Evolutionary conservation across 257 asterid species (phyloP).

Genomic region (Jaltomata sinuosa): DNA sequence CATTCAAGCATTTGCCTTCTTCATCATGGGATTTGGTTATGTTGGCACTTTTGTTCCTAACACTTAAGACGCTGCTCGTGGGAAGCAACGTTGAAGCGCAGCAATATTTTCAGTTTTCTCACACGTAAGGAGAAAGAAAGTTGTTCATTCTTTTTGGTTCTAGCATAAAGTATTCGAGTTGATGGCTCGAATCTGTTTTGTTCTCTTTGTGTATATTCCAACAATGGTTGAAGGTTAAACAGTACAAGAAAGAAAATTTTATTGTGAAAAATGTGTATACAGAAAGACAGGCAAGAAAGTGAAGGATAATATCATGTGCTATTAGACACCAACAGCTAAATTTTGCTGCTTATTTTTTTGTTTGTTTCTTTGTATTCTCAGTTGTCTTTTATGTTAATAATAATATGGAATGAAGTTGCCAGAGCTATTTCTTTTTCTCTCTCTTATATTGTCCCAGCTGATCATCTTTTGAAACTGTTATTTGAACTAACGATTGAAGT

Average conservation of each 20-base stretch:
- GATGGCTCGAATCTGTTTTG: conserved; percentile 28
- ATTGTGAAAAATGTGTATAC: not conserved
- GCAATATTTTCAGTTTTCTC: conserved; percentile 2
- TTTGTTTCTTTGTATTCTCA: not conserved
- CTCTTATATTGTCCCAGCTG: not conserved
- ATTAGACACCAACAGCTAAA: not conserved
- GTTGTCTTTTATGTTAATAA: not conserved
- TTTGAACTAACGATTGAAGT: too few species aligned
- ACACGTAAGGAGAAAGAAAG: conserved; percentile 24
- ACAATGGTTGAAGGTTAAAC: not conserved
- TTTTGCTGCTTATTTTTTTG: not conserved
- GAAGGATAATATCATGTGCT: conserved; percentile 2
- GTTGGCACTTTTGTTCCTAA: conserved; percentile 61
- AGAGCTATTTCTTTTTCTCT: not conserved
- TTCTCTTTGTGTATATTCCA: conserved; percentile 23
- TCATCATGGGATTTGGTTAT: conserved; percentile 66
- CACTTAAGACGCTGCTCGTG: conserved; percentile 14
- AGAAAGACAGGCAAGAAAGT: not conserved
- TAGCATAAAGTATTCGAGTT: conserved; percentile 36
- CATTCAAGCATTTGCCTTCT: conserved; percentile 59
- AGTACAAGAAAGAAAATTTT: not conserved
- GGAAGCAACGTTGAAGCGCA: conserved; percentile 3
- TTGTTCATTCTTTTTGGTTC: conserved; percentile 38
- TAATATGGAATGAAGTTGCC: not conserved
- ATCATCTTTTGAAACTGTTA: not conserved